Percentiles rank a stretch among this genome's conserved stretches.
phyloP scores from a whole-genome alignment of 331 rosid genomes.

The Cydonia oblonga region DNA sequence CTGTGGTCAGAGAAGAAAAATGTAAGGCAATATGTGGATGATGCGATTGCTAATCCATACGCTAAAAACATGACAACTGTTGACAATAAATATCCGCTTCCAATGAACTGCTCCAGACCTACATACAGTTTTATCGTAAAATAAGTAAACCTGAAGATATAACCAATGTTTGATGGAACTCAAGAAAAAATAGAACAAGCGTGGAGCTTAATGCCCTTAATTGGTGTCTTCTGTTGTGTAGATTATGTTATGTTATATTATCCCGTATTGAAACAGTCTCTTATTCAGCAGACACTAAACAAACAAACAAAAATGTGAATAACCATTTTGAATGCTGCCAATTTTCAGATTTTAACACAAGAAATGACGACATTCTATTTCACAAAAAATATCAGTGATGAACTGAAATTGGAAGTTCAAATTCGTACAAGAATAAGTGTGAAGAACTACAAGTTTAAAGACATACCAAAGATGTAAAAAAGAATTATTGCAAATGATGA shows the following conservation, averaged over 20 bases:
- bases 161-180: neutral
- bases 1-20: too few species aligned
- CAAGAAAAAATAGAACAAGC: neutral
- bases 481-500: constrained; percentile 65
- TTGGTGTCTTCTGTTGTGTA: neutral
- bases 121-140: neutral
- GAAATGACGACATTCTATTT: neutral
- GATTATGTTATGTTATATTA: neutral
- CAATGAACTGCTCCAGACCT: constrained; percentile 96
- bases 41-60: constrained; percentile 67
- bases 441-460: constrained; percentile 3
- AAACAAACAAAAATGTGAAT: neutral
- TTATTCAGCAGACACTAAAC: neutral
- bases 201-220: neutral
- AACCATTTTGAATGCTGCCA: neutral
- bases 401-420: neutral
- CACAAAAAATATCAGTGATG: neutral
- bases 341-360: neutral
- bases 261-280: neutral
- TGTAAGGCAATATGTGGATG: too few species aligned
- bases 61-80: constrained; percentile 65
- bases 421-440: neutral
- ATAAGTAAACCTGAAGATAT: neutral
- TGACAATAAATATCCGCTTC: constrained; percentile 43
- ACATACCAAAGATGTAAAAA: constrained; percentile 75